Conservation (phyloP, 495 filamentous ascomycete genomes). For the Aspergillus incahuasiensis region DNA sequence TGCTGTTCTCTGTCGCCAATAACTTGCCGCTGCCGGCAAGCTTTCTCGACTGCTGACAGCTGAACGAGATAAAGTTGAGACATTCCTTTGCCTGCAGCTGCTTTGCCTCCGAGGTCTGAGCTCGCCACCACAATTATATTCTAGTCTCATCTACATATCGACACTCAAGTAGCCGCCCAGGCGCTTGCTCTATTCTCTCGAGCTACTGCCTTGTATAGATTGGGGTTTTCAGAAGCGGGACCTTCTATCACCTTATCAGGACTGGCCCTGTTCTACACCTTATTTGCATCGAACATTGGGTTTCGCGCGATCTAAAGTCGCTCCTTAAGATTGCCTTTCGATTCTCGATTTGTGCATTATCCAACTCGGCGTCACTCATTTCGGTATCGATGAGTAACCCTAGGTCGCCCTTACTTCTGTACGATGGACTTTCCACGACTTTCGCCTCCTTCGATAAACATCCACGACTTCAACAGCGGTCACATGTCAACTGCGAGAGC, state of each 20-base stretch:
- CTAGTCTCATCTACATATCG: background rate
- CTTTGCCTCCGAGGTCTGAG: background rate
- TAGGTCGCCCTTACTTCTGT: conserved; percentile 17
- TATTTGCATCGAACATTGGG: background rate
- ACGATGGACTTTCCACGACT: conserved; percentile 56
- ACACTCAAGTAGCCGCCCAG: background rate
- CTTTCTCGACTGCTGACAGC: conserved; percentile 15
- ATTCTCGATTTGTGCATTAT: background rate
- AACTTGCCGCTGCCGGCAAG: conserved; percentile 23
- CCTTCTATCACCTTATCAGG: conserved; percentile 13
- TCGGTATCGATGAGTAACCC: conserved; percentile 14
- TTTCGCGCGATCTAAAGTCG: background rate
- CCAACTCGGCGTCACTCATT: background rate
- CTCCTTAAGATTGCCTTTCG: background rate
- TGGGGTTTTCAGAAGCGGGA: conserved; percentile 17
- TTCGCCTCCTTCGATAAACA: conserved; percentile 49
- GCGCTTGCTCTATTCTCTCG: background rate
- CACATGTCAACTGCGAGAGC: conserved; percentile 17
- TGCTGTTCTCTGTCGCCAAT: conserved; percentile 26
- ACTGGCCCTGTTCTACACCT: conserved; percentile 2
- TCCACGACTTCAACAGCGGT: conserved; percentile 46
- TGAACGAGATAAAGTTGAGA: conserved; percentile 1
- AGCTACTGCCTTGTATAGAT: background rate
- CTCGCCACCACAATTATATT: conserved; percentile 1
- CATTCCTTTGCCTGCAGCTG: background rate